Evolutionary conservation across 495 filamentous ascomycete species (phyloP), one percentile per base, ranked within the genome.

Genomic region (Daldinia childiae): DNA sequence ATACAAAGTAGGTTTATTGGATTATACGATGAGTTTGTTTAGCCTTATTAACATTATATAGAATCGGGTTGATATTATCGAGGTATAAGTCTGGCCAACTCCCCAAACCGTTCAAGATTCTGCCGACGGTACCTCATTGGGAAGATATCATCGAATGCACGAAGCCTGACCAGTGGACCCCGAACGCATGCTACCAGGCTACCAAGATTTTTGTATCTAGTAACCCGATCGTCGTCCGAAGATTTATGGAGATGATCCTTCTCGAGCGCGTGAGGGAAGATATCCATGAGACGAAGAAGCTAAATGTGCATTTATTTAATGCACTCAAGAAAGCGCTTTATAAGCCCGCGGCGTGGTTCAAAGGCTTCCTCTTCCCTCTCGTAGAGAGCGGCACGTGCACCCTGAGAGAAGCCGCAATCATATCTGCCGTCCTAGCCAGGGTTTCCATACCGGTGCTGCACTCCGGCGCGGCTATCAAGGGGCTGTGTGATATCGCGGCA

Each of bases 341-440:
- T 84, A 98, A 98, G 76, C 96, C 95, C 2, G 92, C 93, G 0
- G 93, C 93, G 24, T 99, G 96, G 81, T 98, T 99, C 85, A 98
- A 98, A 79, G 95, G 95, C 1, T 88, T 98, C 68, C 84, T 99
- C 6, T 98, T 98, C 75, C 96, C 96, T 4, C 85, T 99, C 11
- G 90, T 95, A 0, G 85, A 85, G 15, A 87, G 87, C 61, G 86
- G 83, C 63, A 80, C 75, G 84, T 60, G 43, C 14, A 95, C 94
- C 4, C 80, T 98, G 50, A 87, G 94, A 34, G 95, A 99, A 81
- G 95, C 95, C 1, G 90, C 93, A 69, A 97, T 98, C 72, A 85
- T 99, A 45, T 90, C 90, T 2, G 92, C 89, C 29, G 93, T 97
- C 12, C 84, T 98, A 15, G 87, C 91, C 1, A 86, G 93, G 14